phyloP scores from a whole-genome alignment of 345 rosid species.

The Jatropha curcas region DNA sequence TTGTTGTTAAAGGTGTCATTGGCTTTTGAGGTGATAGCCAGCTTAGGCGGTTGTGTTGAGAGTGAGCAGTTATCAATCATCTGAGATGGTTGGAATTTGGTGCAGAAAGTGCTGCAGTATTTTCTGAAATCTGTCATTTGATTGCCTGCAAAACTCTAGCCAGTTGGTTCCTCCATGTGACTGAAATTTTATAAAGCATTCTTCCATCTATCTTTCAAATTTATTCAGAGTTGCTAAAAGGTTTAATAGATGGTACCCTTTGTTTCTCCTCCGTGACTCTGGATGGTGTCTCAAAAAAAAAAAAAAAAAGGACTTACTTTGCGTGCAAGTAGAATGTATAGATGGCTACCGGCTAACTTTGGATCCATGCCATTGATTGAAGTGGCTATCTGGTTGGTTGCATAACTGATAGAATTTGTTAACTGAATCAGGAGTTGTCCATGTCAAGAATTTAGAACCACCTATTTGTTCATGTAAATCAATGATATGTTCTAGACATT shows the following conservation, averaged over 20 bases:
- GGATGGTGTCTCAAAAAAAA: too few species aligned
- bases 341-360: too few species aligned
- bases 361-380: not conserved
- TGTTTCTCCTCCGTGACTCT: too few species aligned
- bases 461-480: not conserved
- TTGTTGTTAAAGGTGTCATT: not conserved
- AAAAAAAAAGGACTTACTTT: too few species aligned
- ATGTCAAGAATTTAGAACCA: not conserved
- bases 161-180: not conserved
- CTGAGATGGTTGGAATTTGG: not conserved
- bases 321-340: too few species aligned
- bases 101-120: not conserved
- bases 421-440: not conserved
- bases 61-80: too few species aligned
- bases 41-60: not conserved
- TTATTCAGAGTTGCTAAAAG: too few species aligned
- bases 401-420: not conserved
- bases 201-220: too few species aligned
- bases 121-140: not conserved
- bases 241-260: too few species aligned
- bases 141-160: constrained; percentile 4
- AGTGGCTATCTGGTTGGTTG: not conserved
- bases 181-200: too few species aligned
- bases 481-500: not conserved
- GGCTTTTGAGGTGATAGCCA: not conserved